Evolutionary conservation across 192 early-diverging fungal genomes (phyloP), one percentile per base, ranked within the genome.

Genomic region (Gaertneriomyces sp.): DNA sequence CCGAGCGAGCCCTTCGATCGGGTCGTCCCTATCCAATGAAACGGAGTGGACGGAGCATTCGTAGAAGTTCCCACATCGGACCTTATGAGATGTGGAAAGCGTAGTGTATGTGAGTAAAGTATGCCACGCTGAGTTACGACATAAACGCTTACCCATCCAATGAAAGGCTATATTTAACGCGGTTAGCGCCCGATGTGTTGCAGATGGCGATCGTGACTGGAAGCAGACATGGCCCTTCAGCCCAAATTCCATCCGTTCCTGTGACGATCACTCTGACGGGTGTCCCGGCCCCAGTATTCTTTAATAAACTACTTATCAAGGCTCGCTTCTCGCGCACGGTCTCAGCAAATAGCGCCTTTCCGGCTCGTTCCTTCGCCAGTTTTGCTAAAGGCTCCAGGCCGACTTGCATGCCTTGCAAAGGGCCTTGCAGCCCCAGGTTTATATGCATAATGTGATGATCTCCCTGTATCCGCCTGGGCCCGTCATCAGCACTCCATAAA

Each of bases 391-490:
- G 63, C 45, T 65, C 60, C 44, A 73, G 49, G 19, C 64, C 56
- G 10, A 44, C 70, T 43, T 75, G 55, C 42, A 68, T 38, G 5
- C 57, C 57, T 72, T 33, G 82, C 74, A 64, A 79, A 76, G 68
- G 79, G 64, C 46, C 64, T 55, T 63, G 92, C 20, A 94, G 84
- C 5, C 88, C 87, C 5, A 95, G 71, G 64, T 96, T 95, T 51
- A 95, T 93, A 14, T 94, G 94, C 19, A 91, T 89, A 57, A 96
- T 92, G 49, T 90, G 93, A 60, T 95, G 93, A 68, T 98, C 93
- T 1, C 95, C 94, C 3, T 53, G 40, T 7, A 63, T 47, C 77
- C 72, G 17, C 11, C 17, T 49, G 47, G 47, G 47, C 16, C 51
- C 84, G 14, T 68, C 12, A 2, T 45, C 49, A 2, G 71, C 41